phyloP scores from a whole-genome alignment of 2,329 filamentous ascomycete species.

The Polytolypa hystricis region DNA sequence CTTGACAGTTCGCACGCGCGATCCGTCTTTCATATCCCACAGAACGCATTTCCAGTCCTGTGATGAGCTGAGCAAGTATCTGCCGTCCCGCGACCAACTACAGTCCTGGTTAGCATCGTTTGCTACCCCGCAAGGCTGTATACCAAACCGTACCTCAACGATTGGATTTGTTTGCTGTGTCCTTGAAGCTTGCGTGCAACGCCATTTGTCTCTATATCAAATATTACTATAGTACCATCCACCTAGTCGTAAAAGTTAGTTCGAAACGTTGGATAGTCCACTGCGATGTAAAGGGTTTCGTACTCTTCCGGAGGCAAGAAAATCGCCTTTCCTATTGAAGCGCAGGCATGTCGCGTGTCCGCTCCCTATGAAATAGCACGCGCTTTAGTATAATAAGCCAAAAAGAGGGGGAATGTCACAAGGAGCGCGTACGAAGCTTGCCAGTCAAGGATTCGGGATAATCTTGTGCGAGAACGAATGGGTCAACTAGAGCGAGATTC shows the following conservation, averaged over 20 bases:
- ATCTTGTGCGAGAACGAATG: constrained; percentile 63
- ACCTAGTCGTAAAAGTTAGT: constrained; percentile 31
- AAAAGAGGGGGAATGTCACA: constrained; percentile 17
- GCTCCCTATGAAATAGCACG: constrained; percentile 35
- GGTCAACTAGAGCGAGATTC: constrained; percentile 63
- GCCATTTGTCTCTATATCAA: constrained; percentile 95
- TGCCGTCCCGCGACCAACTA: constrained; percentile 83
- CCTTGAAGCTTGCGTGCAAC: constrained; percentile 88
- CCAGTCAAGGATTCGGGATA: constrained; percentile 85
- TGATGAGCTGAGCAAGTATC: constrained; percentile 82
- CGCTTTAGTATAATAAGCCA: constrained; percentile 5
- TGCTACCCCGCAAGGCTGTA: neutral
- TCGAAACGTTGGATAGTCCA: neutral
- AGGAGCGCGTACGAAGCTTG: constrained; percentile 58
- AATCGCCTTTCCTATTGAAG: constrained; percentile 91
- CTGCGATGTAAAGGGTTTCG: constrained; percentile 11
- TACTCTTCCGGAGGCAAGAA: constrained; percentile 83
- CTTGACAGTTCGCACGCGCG: constrained; percentile 68
- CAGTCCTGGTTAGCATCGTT: constrained; percentile 4
- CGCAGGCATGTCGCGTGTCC: constrained; percentile 58
- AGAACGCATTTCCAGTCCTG: constrained; percentile 95
- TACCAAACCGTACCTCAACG: constrained; percentile 49
- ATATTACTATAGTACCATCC: constrained; percentile 89
- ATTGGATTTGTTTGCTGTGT: constrained; percentile 88
- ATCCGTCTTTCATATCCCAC: constrained; percentile 75